phyloP scores from a whole-genome alignment of 805 yeast species.

The Candida insectorum region DNA sequence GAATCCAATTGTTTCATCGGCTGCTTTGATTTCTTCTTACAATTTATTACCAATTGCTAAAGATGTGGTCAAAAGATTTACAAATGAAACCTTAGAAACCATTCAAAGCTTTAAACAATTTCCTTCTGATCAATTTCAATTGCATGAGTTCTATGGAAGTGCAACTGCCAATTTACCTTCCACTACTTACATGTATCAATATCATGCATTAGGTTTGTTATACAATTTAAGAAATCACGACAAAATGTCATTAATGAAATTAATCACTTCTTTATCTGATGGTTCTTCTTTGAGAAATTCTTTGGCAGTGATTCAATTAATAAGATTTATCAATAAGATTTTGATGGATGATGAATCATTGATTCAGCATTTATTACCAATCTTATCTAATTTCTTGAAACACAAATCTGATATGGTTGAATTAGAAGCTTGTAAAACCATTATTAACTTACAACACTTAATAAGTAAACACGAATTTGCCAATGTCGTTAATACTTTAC shows the following conservation, averaged over 20 bases:
- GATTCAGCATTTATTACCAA: slow-evolving; percentile 55
- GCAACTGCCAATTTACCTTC: slow-evolving; percentile 53
- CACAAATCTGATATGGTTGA: slow-evolving; percentile 87
- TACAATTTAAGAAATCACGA: slow-evolving; percentile 88
- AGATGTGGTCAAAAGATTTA: slow-evolving; percentile 90
- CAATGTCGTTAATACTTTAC: slow-evolving; percentile 70
- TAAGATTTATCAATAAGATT: slow-evolving; percentile 74
- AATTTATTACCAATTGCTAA: slow-evolving; percentile 86
- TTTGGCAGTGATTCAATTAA: slow-evolving; percentile 79
- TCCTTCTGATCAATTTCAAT: slow-evolving; percentile 46
- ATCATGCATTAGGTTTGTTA: slow-evolving; percentile 90
- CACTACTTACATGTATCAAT: slow-evolving; percentile 82
- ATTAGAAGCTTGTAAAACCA: slow-evolving; percentile 84
- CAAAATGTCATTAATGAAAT: slow-evolving; percentile 87
- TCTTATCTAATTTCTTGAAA: slow-evolving; percentile 66
- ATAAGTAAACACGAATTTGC: slow-evolving; percentile 64
- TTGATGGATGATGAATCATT: slow-evolving; percentile 69
- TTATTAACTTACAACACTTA: slow-evolving; percentile 50
- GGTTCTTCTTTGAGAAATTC: slow-evolving; percentile 68
- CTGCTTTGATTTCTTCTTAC: slow-evolving; percentile 91
- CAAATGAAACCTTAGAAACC: slow-evolving; percentile 93
- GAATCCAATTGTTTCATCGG: slow-evolving; percentile 83
- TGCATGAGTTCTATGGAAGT: slow-evolving; percentile 55
- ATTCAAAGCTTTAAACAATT: slow-evolving; percentile 59
- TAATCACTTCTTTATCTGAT: slow-evolving; percentile 73